Evolutionary conservation across 345 rosid genomes (phyloP), one percentile per base, ranked within the genome.

Genomic region (Nephelium lappaceum): DNA sequence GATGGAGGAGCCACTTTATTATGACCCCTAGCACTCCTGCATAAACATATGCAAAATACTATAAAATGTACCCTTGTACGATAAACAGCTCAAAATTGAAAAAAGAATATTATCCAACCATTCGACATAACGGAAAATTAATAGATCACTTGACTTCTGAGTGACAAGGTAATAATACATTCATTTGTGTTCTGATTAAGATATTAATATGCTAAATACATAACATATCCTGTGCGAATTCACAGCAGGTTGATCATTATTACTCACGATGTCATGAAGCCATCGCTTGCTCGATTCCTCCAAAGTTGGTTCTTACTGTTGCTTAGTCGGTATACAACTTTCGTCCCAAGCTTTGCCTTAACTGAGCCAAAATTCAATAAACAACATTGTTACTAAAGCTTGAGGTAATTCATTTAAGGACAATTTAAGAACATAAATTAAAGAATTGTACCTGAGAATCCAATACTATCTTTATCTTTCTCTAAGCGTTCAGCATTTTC

Each of bases 221-320:
- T 9, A 47, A n/a, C 23, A 47, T 8, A 49, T 42, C 36, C 53
- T 23, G 14, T 24, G 15, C 21, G 12, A 60, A 60, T 60, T 19
- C 8, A 21, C 64, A 60, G 14, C 64, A n/a, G 21, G 27, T 60
- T 23, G 27, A 60, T 60, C 64, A 60, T 14, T 25, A 55, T 65
- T 82, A 79, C 90, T 92, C 81, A 92, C 95, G 67, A 82, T 69
- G 61, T 79, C 39, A 86, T 49, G 79, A 80, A 84, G 65, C 90
- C 83, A 62, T 86, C 87, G 62, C 93, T 91, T 38, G 74, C 78
- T 76, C 84, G 76, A 71, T 80, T 87, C 83, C 85, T 88, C 77
- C 71, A 45, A 38, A 83, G 71, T 73, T 62, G 79, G 73, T 77
- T 86, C 80, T 84, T 84, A 79, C 65, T 67, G 42, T 79, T 87